phyloP scores from a whole-genome alignment of 495 filamentous ascomycete species.

The Pseudoneurospora amorphoporcata region DNA sequence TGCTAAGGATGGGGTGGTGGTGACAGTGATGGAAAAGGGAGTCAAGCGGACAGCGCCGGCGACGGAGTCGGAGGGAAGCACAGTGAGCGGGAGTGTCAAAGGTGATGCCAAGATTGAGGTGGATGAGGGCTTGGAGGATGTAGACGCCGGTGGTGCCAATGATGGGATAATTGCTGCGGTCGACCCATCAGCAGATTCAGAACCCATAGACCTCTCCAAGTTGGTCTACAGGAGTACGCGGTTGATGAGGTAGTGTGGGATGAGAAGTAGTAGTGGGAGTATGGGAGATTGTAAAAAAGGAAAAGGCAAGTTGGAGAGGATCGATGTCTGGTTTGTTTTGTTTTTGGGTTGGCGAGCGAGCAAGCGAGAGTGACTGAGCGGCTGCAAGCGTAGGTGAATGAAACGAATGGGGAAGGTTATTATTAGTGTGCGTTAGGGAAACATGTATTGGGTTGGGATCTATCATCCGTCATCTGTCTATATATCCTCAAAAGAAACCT shows the following conservation, averaged over 20 bases:
- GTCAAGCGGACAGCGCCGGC: constrained; percentile 6
- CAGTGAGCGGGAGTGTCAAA: not conserved
- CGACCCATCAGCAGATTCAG: constrained; percentile 32
- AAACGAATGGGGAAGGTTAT: not conserved
- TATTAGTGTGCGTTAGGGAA: not conserved
- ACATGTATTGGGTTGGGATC: not conserved
- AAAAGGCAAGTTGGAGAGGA: not conserved
- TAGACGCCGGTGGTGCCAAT: constrained; percentile 15
- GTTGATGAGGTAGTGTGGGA: constrained; percentile 5
- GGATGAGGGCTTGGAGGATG: constrained; percentile 32
- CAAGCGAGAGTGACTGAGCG: not conserved
- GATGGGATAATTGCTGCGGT: constrained; percentile 16
- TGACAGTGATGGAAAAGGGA: constrained; percentile 1
- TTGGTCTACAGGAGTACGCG: constrained; percentile 10
- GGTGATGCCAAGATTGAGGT: constrained; percentile 10
- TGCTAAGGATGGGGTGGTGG: constrained; percentile 11
- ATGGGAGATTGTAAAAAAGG: not conserved
- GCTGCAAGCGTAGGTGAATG: not conserved
- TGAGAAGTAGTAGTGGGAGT: not conserved
- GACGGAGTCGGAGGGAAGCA: not conserved
- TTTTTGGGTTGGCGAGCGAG: not conserved
- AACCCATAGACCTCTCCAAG: constrained; percentile 10
- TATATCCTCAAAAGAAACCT: not conserved
- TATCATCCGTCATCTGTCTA: not conserved
- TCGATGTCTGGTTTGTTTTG: not conserved